These are phyloP conservation scores for Takashimella tepidaria DNA, from an alignment of 1,284 basidiomycete species.

Conservation along the genomic window DNA sequence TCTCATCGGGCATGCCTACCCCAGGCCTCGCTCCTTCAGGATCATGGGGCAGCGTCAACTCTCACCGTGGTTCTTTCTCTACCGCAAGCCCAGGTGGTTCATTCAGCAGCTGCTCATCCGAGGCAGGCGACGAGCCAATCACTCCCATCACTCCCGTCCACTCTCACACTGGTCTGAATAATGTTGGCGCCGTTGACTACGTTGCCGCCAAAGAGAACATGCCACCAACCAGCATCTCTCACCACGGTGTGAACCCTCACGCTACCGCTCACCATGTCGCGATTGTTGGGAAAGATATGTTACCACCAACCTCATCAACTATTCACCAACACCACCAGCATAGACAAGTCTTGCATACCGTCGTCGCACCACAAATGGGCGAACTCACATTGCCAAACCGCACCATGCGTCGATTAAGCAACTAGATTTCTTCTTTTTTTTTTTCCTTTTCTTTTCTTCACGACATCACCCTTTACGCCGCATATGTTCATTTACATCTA, in stretches of 20 bases:
- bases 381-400: conserved; percentile 22
- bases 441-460: background rate
- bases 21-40: conserved; percentile 39
- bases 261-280: conserved; percentile 9
- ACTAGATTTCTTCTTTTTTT: conserved; percentile 13
- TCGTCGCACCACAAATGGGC: conserved; percentile 16
- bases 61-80: conserved; percentile 23
- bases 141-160: conserved; percentile 46
- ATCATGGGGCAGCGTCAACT: conserved; percentile 26
- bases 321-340: conserved; percentile 9
- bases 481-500: background rate
- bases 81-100: conserved; percentile 36
- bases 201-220: conserved; percentile 44
- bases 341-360: conserved; percentile 25
- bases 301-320: conserved; percentile 4
- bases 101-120: conserved; percentile 42
- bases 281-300: conserved; percentile 14
- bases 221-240: conserved; percentile 20
- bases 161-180: conserved; percentile 16
- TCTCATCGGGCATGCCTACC: conserved; percentile 30
- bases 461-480: background rate
- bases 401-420: conserved; percentile 33
- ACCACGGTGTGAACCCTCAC: background rate
- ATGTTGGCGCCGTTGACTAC: conserved; percentile 11
- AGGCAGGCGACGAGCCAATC: conserved; percentile 46